A percentile compares a stretch with the other conserved stretches of the same genome.
phyloP scores from a whole-genome alignment of 495 filamentous ascomycete genomes.

The Thermochaetoides thermophila region DNA sequence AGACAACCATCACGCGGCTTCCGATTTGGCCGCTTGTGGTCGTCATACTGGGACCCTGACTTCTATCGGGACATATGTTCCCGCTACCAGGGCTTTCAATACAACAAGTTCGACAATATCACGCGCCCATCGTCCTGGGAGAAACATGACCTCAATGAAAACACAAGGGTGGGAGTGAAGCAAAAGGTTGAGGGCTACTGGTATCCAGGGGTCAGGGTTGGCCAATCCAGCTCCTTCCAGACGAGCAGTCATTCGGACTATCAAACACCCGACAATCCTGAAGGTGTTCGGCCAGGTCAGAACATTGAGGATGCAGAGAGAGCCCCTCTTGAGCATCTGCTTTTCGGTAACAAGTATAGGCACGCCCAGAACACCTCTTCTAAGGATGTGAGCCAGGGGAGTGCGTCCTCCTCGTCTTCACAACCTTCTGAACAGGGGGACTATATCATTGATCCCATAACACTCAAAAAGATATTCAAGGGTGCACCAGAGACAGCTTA shows the following conservation, averaged over 20 bases:
- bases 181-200: conserved; percentile 23
- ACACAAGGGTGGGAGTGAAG: conserved; percentile 18
- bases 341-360: conserved; percentile 13
- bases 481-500: not conserved
- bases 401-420: not conserved
- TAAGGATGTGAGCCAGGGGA: not conserved
- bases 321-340: conserved; percentile 18
- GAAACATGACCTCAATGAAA: conserved; percentile 15
- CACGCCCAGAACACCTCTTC: not conserved
- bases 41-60: conserved; percentile 25
- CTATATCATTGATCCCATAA: conserved; percentile 46
- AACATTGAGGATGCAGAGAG: conserved; percentile 26
- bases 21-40: conserved; percentile 28
- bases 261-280: conserved; percentile 15
- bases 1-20: conserved; percentile 30
- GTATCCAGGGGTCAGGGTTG: conserved; percentile 5
- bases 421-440: conserved; percentile 9
- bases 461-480: conserved; percentile 39
- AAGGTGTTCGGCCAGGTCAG: conserved; percentile 20
- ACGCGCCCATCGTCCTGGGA: conserved; percentile 25
- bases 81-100: conserved; percentile 21
- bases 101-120: conserved; percentile 29
- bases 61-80: conserved; percentile 24
- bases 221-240: conserved; percentile 2
- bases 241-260: conserved; percentile 6